Evolutionary conservation across 169 alveolate species (phyloP).

Genomic region (Fabrea salina): DNA sequence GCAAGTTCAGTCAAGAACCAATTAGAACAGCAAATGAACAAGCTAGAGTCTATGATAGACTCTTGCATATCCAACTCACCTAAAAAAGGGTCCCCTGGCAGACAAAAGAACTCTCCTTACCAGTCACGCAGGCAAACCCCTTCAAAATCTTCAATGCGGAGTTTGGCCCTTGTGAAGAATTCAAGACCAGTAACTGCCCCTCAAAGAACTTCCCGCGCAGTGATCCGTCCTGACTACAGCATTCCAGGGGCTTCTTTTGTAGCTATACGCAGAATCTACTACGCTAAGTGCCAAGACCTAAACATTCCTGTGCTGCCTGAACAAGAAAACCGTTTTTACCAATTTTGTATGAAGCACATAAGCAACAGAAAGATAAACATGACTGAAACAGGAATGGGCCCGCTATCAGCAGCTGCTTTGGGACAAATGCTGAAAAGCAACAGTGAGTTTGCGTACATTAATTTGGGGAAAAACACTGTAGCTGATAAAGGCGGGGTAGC

Average conservation of each 20-base stretch:
- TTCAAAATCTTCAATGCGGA: too few relatives aligned
- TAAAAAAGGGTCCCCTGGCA: too few relatives aligned
- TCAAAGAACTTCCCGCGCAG: not conserved
- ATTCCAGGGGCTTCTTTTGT: too few relatives aligned
- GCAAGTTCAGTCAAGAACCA: too few relatives aligned
- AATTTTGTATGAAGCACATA: slow-evolving; percentile 33
- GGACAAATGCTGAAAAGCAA: slow-evolving; percentile 27
- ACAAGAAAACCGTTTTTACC: slow-evolving; percentile 37
- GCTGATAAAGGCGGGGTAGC: slow-evolving; percentile 73
- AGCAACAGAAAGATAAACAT: slow-evolving; percentile 28
- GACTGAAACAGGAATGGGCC: slow-evolving; percentile 36
- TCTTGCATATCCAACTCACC: too few relatives aligned
- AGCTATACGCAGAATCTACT: slow-evolving; percentile 40
- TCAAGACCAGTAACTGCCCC: not conserved
- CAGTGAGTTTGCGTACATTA: slow-evolving; percentile 44
- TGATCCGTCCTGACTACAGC: too few relatives aligned
- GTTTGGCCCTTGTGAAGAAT: too few relatives aligned
- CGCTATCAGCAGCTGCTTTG: slow-evolving; percentile 33
- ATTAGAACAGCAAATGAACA: too few relatives aligned
- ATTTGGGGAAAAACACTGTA: slow-evolving; percentile 61
- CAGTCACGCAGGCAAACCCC: too few relatives aligned
- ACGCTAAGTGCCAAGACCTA: slow-evolving; percentile 50
- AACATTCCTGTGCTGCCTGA: slow-evolving; percentile 44
- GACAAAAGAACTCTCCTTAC: too few relatives aligned
- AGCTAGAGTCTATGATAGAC: too few relatives aligned